Evolutionary conservation across 2,329 filamentous ascomycete species (phyloP), one percentile per base, ranked within the genome.

Genomic region (Ceratocystiopsis minuta): DNA sequence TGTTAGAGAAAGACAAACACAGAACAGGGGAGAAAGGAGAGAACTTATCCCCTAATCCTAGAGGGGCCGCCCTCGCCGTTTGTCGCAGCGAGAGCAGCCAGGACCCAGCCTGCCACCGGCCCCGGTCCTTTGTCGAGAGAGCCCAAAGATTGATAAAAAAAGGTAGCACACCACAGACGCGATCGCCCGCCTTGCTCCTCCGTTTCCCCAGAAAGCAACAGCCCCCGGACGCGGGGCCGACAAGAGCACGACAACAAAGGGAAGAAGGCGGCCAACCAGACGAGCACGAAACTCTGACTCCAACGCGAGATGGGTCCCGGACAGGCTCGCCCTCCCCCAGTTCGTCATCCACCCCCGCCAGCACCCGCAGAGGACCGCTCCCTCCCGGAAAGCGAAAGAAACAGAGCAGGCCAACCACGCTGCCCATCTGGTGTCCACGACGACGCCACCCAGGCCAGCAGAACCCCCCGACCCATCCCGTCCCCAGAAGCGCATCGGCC

Each of bases 271-370:
- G 24, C 24, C 24, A 28, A 28, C 65, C 70, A 65, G 83, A 88
- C 82, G 87, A 88, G 84, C 72, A 69, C 83, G 66, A 85, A 77
- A 67, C 84, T 86, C 85, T 92, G 84, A 92, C 78, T 66, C 81
- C 81, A 85, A 86, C 81, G 72, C 78, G 58, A 75, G 81, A 85
- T 84, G 85, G 81, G 82, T 85, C 83, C 84, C 69, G 62, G 60
- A 52, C 56, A 53, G 57, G 56, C 54, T 51, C 49, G n/a, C 37
- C 43, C 32, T 28, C 24, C 4, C 24, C 24, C 24, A 28, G 24
- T 28, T 28, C 24, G 7, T 10, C 24, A 10, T 10, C 24, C 24
- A 28, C 24, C 24, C 11, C 24, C 4, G 20, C 24, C 24, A 10
- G 7, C n/a, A n/a, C 6, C 24, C 24, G 5, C 11, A 28, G 5